Conservation (phyloP, 768 basidiomycete genomes). For the Bullera alba region DNA sequence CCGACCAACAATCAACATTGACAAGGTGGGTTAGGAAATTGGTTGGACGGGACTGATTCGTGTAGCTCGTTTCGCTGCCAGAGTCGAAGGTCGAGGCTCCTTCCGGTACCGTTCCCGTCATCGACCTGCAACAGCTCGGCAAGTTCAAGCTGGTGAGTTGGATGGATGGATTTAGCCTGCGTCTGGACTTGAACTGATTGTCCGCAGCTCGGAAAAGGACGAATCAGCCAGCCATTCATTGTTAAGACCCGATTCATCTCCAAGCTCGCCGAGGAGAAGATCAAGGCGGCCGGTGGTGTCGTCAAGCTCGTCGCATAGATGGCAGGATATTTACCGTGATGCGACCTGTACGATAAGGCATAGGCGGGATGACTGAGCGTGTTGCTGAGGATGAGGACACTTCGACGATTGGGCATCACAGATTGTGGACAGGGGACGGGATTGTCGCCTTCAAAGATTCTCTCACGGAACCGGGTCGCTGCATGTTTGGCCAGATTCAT, state of each 20-base stretch:
- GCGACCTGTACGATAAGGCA: slow-evolving; percentile 21
- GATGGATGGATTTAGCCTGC: neutral
- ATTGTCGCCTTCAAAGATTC: too few species aligned
- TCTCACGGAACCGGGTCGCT: too few species aligned
- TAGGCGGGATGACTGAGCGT: too few species aligned
- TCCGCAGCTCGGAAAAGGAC: slow-evolving; percentile 75
- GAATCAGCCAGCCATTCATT: slow-evolving; percentile 76
- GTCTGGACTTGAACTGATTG: slow-evolving; percentile 1
- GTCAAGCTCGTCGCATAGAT: slow-evolving; percentile 80
- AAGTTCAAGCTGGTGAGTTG: slow-evolving; percentile 46
- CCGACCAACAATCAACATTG: slow-evolving; percentile 96
- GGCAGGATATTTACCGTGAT: slow-evolving; percentile 6
- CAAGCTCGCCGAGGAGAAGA: slow-evolving; percentile 65
- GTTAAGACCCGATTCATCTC: slow-evolving; percentile 97
- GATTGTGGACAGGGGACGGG: too few species aligned
- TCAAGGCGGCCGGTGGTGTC: slow-evolving; percentile 66
- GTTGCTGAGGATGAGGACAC: too few species aligned
- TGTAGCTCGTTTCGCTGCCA: slow-evolving; percentile 45
- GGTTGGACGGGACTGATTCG: neutral
- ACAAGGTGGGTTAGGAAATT: slow-evolving; percentile 54
- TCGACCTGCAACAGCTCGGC: slow-evolving; percentile 56
- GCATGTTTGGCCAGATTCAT: too few species aligned
- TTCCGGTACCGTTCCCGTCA: slow-evolving; percentile 67
- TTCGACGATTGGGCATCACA: too few species aligned
- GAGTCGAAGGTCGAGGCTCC: slow-evolving; percentile 46